phyloP scores from a whole-genome alignment of 2,329 filamentous ascomycete genomes.

The Talaromyces atroroseus region DNA sequence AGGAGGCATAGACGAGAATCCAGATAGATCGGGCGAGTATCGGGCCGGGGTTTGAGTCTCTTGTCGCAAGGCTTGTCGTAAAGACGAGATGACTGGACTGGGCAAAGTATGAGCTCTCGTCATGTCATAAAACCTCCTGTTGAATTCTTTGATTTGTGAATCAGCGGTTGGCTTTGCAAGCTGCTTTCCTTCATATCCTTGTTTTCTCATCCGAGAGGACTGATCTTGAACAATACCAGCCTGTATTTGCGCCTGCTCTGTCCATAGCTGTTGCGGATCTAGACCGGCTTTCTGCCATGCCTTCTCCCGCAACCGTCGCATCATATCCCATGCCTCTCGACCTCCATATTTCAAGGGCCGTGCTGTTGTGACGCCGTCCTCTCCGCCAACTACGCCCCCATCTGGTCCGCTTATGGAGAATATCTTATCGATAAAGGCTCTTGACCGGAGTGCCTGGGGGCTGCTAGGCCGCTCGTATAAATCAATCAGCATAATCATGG shows the following conservation, averaged over 20 bases:
- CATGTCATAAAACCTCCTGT: constrained; percentile 31
- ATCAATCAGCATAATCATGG: constrained; percentile 46
- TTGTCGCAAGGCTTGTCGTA: constrained; percentile 16
- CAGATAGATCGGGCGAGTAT: constrained; percentile 17
- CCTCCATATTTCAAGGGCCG: constrained; percentile 43
- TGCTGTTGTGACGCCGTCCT: constrained; percentile 40
- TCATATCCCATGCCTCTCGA: constrained; percentile 47
- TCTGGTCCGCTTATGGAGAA: constrained; percentile 43
- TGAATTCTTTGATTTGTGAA: constrained; percentile 24
- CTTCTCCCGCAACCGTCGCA: constrained; percentile 42
- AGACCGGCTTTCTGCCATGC: constrained; percentile 46
- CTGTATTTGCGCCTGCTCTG: constrained; percentile 40
- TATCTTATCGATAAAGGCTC: constrained; percentile 43
- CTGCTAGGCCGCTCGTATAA: constrained; percentile 44
- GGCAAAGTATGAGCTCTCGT: constrained; percentile 27
- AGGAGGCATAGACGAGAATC: constrained; percentile 15
- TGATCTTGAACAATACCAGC: constrained; percentile 25
- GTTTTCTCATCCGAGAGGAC: neutral
- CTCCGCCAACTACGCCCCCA: constrained; percentile 41
- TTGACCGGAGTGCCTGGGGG: constrained; percentile 40
- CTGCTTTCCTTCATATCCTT: neutral
- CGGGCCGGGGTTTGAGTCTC: constrained; percentile 18
- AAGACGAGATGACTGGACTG: constrained; percentile 17
- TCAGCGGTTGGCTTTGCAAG: neutral
- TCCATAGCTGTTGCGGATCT: constrained; percentile 43